Evolutionary conservation across 805 yeast species (phyloP).

Genomic region (Starmerella apicola): DNA sequence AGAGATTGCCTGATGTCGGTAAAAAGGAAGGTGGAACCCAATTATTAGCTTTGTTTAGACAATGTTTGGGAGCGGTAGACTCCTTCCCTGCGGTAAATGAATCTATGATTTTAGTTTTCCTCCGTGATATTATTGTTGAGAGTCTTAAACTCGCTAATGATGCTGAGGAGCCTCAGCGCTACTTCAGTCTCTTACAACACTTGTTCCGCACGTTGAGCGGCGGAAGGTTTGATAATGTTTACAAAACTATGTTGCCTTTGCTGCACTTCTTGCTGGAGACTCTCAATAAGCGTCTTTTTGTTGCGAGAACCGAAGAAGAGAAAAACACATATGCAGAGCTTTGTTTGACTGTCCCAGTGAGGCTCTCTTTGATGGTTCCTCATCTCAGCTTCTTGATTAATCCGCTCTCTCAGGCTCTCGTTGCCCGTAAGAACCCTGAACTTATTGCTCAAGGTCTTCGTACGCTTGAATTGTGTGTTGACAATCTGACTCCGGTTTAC

Average conservation of each 20-base stretch:
- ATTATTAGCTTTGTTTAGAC: constrained; percentile 74
- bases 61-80: constrained; percentile 92
- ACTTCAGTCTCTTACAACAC: constrained; percentile 76
- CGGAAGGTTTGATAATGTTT: constrained; percentile 84
- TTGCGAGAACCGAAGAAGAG: constrained; percentile 79
- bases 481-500: constrained; percentile 88
- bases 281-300: constrained; percentile 65
- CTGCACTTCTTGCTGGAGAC: constrained; percentile 78
- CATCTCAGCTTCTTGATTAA: constrained; percentile 78
- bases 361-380: constrained; percentile 87
- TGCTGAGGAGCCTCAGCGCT: constrained; percentile 82
- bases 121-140: constrained; percentile 68
- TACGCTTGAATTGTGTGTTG: constrained; percentile 90
- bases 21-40: constrained; percentile 61
- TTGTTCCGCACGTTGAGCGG: constrained; percentile 92
- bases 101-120: constrained; percentile 73
- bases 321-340: constrained; percentile 89
- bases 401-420: constrained; percentile 81
- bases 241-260: constrained; percentile 85
- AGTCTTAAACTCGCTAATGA: constrained; percentile 68
- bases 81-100: constrained; percentile 79
- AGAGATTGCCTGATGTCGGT: constrained; percentile 66
- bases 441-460: constrained; percentile 88
- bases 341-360: constrained; percentile 90
- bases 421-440: constrained; percentile 62